Conservation (phyloP, 805 yeast genomes). For the Wickerhamiella galacta region DNA sequence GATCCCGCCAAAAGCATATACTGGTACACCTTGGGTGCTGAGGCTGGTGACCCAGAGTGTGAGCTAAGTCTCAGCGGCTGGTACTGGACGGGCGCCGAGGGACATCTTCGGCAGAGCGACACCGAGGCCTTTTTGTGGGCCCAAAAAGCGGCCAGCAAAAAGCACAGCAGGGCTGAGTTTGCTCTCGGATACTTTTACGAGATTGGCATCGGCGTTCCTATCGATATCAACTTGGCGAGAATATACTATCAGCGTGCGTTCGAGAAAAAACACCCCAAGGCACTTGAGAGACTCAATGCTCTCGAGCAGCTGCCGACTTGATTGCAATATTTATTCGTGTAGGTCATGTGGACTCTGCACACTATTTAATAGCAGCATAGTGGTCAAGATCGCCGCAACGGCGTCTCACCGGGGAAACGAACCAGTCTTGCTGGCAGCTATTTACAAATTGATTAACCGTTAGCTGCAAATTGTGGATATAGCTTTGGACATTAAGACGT, state of each 20-base stretch:
- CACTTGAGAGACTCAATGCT: slow-evolving; percentile 24
- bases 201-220: slow-evolving; percentile 48
- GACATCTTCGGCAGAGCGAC: slow-evolving; percentile 39
- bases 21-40: slow-evolving; percentile 60
- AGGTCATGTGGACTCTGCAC: too few species aligned
- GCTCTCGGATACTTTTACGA: slow-evolving; percentile 57
- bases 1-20: slow-evolving; percentile 46
- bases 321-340: not conserved
- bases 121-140: slow-evolving; percentile 68
- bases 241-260: slow-evolving; percentile 47
- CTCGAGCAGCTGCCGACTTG: not conserved
- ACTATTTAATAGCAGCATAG: too few species aligned
- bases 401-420: too few species aligned
- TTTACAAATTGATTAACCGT: too few species aligned
- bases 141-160: slow-evolving; percentile 47
- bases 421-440: too few species aligned
- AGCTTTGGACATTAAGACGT: too few species aligned
- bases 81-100: slow-evolving; percentile 60
- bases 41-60: slow-evolving; percentile 45
- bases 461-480: too few species aligned
- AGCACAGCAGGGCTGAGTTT: slow-evolving; percentile 51
- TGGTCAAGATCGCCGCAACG: too few species aligned
- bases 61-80: slow-evolving; percentile 63
- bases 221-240: slow-evolving; percentile 32
- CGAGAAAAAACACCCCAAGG: slow-evolving; percentile 43